Evolutionary conservation across 1,284 basidiomycete genomes (phyloP).

Genomic region (Tilletia walkeri): DNA sequence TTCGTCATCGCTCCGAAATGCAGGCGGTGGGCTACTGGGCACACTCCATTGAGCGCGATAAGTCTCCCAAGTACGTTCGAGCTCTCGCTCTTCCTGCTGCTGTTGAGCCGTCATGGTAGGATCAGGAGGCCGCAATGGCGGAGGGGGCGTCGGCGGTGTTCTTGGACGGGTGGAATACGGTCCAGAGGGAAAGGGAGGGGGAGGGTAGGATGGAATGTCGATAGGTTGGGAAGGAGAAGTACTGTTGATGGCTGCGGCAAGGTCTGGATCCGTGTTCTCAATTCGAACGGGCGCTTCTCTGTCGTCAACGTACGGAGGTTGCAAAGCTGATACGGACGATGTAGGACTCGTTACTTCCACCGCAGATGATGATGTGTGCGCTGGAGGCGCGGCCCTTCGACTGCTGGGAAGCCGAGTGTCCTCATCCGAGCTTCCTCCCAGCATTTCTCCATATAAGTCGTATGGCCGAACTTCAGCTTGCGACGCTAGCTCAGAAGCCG

Average conservation of each 20-base stretch:
- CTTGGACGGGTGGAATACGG: constrained; percentile 9
- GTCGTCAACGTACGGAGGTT: not conserved
- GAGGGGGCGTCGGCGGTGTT: constrained; percentile 11
- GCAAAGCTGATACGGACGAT: too few species aligned
- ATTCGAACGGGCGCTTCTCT: constrained; percentile 3
- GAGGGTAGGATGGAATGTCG: not conserved
- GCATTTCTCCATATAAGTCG: constrained; percentile 13
- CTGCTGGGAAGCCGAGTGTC: not conserved
- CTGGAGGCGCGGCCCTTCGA: not conserved
- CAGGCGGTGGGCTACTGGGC: not conserved
- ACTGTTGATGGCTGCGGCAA: not conserved
- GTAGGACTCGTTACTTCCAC: too few species aligned
- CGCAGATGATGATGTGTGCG: not conserved
- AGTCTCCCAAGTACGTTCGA: constrained; percentile 4
- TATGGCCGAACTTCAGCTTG: constrained; percentile 11
- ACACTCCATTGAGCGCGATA: constrained; percentile 4
- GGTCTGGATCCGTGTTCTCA: not conserved
- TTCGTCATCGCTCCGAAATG: constrained; percentile 1
- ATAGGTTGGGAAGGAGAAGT: not conserved
- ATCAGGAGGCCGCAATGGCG: constrained; percentile 6
- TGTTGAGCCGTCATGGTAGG: not conserved
- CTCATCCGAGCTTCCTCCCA: constrained; percentile 8
- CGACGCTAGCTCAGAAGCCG: constrained; percentile 7
- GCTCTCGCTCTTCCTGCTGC: constrained; percentile 9
- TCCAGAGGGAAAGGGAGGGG: constrained; percentile 1